phyloP scores from a whole-genome alignment of 2,329 filamentous ascomycete species.

The Chaetothyriales sp. region DNA sequence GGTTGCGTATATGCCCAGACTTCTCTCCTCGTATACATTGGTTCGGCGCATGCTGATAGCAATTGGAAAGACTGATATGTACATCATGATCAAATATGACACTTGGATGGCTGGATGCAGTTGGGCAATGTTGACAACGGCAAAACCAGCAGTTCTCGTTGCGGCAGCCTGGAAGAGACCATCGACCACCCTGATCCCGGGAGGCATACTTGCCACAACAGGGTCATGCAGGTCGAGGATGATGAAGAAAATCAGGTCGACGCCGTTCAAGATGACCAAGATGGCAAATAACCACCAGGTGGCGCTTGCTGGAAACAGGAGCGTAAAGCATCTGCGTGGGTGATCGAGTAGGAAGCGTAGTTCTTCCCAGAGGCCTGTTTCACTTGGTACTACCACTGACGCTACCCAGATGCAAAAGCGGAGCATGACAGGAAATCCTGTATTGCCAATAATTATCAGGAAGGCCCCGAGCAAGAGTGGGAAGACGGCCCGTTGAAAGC shows the following conservation, averaged over 20 bases:
- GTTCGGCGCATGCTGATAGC: slow-evolving; percentile 46
- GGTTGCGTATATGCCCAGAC: slow-evolving; percentile 52
- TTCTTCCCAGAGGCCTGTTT: slow-evolving; percentile 71
- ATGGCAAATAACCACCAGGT: slow-evolving; percentile 96
- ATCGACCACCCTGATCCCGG: slow-evolving; percentile 63
- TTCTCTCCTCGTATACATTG: slow-evolving; percentile 48
- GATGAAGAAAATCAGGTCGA: slow-evolving; percentile 83
- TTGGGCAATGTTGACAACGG: slow-evolving; percentile 58
- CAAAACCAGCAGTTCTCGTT: slow-evolving; percentile 81
- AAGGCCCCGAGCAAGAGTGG: slow-evolving; percentile 27
- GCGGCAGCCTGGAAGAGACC: slow-evolving; percentile 82
- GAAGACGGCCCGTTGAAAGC: slow-evolving; percentile 31
- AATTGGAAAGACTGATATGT: slow-evolving; percentile 46
- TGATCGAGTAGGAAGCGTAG: slow-evolving; percentile 83
- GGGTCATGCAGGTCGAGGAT: slow-evolving; percentile 71
- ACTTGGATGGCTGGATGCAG: slow-evolving; percentile 80
- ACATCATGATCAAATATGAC: slow-evolving; percentile 50
- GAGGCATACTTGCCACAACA: slow-evolving; percentile 51
- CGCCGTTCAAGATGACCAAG: slow-evolving; percentile 61
- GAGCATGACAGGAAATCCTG: slow-evolving; percentile 39
- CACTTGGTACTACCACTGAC: slow-evolving; percentile 50
- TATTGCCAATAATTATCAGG: slow-evolving; percentile 27
- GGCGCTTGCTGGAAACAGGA: slow-evolving; percentile 75
- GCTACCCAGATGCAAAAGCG: slow-evolving; percentile 79
- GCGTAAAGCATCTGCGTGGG: slow-evolving; percentile 85